phyloP scores from a whole-genome alignment of 1,284 basidiomycete genomes.

The Stereum hirsutum region DNA sequence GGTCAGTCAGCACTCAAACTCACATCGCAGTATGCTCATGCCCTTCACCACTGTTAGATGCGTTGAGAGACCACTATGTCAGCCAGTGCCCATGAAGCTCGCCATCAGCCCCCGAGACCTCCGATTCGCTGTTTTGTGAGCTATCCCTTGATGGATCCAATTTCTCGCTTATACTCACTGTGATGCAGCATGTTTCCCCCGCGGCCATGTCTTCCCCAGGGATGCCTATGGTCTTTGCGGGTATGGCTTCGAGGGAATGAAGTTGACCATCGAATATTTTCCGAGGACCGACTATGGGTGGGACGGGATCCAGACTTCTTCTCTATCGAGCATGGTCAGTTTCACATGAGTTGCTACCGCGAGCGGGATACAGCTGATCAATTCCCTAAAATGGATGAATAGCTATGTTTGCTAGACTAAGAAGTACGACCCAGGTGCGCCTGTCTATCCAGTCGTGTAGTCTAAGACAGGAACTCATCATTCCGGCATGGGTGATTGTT shows the following conservation, averaged over 20 bases:
- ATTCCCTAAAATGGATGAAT: too few species aligned
- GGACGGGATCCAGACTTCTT: conserved; percentile 51
- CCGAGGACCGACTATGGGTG: conserved; percentile 49
- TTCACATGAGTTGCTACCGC: too few species aligned
- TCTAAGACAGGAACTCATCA: too few species aligned
- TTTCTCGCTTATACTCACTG: not conserved
- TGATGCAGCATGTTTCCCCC: conserved; percentile 47
- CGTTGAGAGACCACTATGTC: conserved; percentile 41
- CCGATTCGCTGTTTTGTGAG: conserved; percentile 50
- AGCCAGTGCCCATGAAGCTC: conserved; percentile 33
- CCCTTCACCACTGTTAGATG: too few species aligned
- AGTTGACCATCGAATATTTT: conserved; percentile 49
- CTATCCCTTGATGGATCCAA: conserved; percentile 1
- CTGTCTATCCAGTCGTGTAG: too few species aligned
- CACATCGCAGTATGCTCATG: too few species aligned
- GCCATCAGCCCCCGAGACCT: conserved; percentile 40
- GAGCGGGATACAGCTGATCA: too few species aligned
- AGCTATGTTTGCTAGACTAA: not conserved
- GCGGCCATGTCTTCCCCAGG: conserved; percentile 36
- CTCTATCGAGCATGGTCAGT: conserved; percentile 36
- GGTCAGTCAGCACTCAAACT: too few species aligned
- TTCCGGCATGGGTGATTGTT: too few species aligned
- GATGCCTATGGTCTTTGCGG: conserved; percentile 41
- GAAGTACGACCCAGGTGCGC: conserved; percentile 21
- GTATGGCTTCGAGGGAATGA: conserved; percentile 46